These are phyloP conservation scores for Nannizziopsis barbatae DNA, from an alignment of 2,329 filamentous ascomycete species.

Conservation along the genomic window DNA sequence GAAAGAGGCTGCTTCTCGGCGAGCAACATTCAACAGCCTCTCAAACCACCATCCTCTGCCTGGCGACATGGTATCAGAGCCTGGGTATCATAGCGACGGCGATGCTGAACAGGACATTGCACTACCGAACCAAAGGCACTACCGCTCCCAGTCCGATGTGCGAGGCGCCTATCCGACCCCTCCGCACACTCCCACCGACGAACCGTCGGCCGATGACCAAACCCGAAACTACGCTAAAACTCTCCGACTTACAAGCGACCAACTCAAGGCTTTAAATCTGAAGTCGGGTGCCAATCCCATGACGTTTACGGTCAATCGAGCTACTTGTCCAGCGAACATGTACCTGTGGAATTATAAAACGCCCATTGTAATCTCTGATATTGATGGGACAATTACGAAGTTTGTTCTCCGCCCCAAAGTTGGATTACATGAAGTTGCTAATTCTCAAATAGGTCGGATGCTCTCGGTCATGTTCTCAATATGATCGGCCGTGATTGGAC, in stretches of 20 bases:
- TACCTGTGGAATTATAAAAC: slow-evolving; percentile 86
- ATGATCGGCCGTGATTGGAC: slow-evolving; percentile 98
- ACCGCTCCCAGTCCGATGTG: slow-evolving; percentile 53
- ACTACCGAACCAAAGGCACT: slow-evolving; percentile 42
- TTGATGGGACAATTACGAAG: slow-evolving; percentile 97
- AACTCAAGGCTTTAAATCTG: slow-evolving; percentile 74
- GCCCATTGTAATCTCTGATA: slow-evolving; percentile 95
- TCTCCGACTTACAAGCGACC: slow-evolving; percentile 83
- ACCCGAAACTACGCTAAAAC: slow-evolving; percentile 94
- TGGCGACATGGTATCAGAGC: slow-evolving; percentile 79
- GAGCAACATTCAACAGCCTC: slow-evolving; percentile 43
- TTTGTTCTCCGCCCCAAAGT: slow-evolving; percentile 22
- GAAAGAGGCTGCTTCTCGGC: slow-evolving; percentile 72
- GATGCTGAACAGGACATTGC: slow-evolving; percentile 45
- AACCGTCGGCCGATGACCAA: slow-evolving; percentile 48
- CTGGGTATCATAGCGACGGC: slow-evolving; percentile 89
- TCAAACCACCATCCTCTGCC: slow-evolving; percentile 43
- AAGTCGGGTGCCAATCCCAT: slow-evolving; percentile 82
- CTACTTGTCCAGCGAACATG: slow-evolving; percentile 84
- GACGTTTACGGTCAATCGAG: slow-evolving; percentile 92
- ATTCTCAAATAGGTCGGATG: slow-evolving; percentile 54
- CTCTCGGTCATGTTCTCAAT: slow-evolving; percentile 84
- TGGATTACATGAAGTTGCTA: slow-evolving; percentile 14
- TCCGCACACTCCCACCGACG: slow-evolving; percentile 42
- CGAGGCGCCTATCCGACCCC: slow-evolving; percentile 56